A percentile compares a stretch with the other conserved stretches of the same genome.
These are phyloP conservation scores for Xylariomycetidae sp. DNA, from an alignment of 2,329 filamentous ascomycete species.

Conservation along the genomic window DNA sequence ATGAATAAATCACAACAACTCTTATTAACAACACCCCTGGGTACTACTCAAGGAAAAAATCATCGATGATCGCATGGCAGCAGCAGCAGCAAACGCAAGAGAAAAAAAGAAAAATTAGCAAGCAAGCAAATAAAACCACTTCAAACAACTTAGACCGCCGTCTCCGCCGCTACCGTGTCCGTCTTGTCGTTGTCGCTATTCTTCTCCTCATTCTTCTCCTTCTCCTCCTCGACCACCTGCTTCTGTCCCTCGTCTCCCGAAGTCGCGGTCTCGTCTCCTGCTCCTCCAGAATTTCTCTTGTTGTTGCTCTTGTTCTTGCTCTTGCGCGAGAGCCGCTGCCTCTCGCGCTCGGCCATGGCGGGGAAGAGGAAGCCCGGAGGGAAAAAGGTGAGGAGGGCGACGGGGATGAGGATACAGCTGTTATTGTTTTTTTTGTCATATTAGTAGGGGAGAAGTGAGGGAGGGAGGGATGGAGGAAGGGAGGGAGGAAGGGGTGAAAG, in stretches of 20 bases:
- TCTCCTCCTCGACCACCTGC: slow-evolving; percentile 3
- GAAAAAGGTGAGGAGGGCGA: slow-evolving; percentile 45
- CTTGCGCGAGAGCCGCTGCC: slow-evolving; percentile 19
- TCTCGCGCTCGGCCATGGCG: slow-evolving; percentile 39
- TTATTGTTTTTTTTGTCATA: slow-evolving; percentile 9
- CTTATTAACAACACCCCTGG: too few relatives aligned
- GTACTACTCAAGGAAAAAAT: too few relatives aligned
- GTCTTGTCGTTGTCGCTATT: too few relatives aligned
- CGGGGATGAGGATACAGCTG: slow-evolving; percentile 46
- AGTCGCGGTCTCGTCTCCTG: slow-evolving; percentile 3
- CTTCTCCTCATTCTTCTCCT: neutral
- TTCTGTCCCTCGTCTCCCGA: slow-evolving; percentile 9
- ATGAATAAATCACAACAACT: too few relatives aligned
- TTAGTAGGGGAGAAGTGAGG: too few relatives aligned
- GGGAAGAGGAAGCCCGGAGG: slow-evolving; percentile 53
- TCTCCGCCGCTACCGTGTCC: neutral
- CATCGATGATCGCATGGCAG: too few relatives aligned
- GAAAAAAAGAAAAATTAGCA: too few relatives aligned
- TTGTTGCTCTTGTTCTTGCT: slow-evolving; percentile 17
- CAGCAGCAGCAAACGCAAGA: too few relatives aligned
- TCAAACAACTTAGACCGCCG: too few relatives aligned
- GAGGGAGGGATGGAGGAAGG: slow-evolving; percentile 1
- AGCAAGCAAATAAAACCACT: too few relatives aligned
- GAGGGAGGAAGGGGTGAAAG: neutral
- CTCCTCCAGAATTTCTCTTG: slow-evolving; percentile 3